A percentile compares a stretch with the other conserved stretches of the same genome.
Evolutionary conservation across 306 rosid genomes (phyloP).

Genomic region (Canavalia gladiata): DNA sequence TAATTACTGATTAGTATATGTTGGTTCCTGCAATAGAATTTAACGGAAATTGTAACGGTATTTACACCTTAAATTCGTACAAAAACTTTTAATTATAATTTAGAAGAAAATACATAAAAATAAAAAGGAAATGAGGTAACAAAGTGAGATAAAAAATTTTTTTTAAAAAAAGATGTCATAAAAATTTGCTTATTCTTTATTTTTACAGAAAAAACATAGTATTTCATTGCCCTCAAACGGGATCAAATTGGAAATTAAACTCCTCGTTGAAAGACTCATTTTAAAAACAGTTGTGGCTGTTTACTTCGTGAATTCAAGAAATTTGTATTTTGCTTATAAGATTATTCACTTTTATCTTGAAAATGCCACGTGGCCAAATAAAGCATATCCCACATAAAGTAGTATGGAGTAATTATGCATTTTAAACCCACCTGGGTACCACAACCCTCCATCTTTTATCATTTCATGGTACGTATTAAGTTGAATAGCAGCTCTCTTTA

Average conservation of each 20-base stretch:
- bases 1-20: too few relatives aligned
- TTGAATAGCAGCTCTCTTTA: background rate
- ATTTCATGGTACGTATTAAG: conserved; percentile 14
- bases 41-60: too few relatives aligned
- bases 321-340: background rate
- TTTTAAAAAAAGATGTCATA: too few relatives aligned
- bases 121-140: too few relatives aligned
- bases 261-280: background rate
- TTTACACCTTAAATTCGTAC: too few relatives aligned
- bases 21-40: too few relatives aligned
- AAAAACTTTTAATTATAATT: too few relatives aligned
- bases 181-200: too few relatives aligned
- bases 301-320: background rate
- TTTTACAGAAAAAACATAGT: background rate
- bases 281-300: background rate
- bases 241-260: background rate
- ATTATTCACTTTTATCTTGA: background rate
- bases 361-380: background rate
- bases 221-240: background rate
- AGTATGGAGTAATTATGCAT: conserved; percentile 34
- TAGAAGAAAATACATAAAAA: too few relatives aligned
- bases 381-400: conserved; percentile 35
- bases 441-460: conserved; percentile 14
- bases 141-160: too few relatives aligned
- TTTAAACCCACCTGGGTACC: conserved; percentile 20